Conservation (phyloP, 2,329 filamentous ascomycete species). For the Microdochium trichocladiopsis region DNA sequence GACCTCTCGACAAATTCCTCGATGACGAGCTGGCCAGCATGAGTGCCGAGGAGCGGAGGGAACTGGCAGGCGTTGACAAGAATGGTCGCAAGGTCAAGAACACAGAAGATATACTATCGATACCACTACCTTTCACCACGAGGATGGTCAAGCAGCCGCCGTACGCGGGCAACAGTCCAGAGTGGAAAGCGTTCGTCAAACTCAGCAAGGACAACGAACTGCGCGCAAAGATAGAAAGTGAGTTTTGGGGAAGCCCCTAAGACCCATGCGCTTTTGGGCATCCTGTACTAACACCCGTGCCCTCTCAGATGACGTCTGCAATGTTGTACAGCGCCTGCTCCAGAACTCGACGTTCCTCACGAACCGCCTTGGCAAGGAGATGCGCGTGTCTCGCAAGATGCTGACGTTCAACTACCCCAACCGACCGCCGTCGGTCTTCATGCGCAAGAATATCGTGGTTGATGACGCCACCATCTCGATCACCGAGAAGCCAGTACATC, state of each 20-base stretch:
- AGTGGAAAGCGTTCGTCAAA: slow-evolving; percentile 54
- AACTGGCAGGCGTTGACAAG: slow-evolving; percentile 7
- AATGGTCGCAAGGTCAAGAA: slow-evolving; percentile 6
- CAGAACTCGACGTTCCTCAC: slow-evolving; percentile 34
- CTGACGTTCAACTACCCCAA: slow-evolving; percentile 55
- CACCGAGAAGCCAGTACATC: slow-evolving; percentile 40
- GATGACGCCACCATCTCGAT: slow-evolving; percentile 40
- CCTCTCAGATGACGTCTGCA: not conserved
- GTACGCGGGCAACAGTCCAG: slow-evolving; percentile 52
- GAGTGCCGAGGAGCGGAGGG: slow-evolving; percentile 34
- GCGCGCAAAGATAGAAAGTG: slow-evolving; percentile 39
- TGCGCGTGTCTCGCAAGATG: slow-evolving; percentile 46
- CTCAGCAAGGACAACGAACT: slow-evolving; percentile 46
- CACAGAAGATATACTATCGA: slow-evolving; percentile 41
- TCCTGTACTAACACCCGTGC: not conserved
- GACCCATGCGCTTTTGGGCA: not conserved
- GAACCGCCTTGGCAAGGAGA: slow-evolving; percentile 35
- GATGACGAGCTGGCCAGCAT: slow-evolving; percentile 34
- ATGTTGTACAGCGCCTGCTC: slow-evolving; percentile 31
- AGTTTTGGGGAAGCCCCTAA: slow-evolving; percentile 10
- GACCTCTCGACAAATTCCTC: slow-evolving; percentile 33
- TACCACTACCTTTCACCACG: slow-evolving; percentile 56
- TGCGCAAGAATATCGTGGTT: not conserved
- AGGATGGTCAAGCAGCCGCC: slow-evolving; percentile 37
- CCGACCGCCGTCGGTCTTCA: slow-evolving; percentile 46